These are phyloP conservation scores for Talaromyces sp. DNA, from an alignment of 2,329 filamentous ascomycete genomes.

Conservation along the genomic window DNA sequence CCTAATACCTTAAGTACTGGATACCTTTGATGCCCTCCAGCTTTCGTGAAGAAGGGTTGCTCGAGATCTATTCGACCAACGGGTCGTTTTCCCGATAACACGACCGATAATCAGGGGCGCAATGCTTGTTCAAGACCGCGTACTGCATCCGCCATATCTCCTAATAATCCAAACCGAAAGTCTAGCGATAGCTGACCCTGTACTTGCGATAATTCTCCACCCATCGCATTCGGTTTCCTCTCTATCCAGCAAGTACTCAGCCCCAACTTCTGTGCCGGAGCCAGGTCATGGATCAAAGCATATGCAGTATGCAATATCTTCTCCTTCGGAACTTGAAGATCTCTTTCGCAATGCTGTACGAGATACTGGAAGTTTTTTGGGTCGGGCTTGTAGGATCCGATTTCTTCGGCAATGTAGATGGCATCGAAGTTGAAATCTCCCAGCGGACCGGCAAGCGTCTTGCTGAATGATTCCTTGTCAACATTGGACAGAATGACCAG, in stretches of 20 bases:
- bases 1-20: too few species aligned
- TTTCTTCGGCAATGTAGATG: slow-evolving; percentile 9
- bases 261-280: slow-evolving; percentile 1
- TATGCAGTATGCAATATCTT: slow-evolving; percentile 11
- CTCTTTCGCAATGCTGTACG: not conserved
- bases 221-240: slow-evolving; percentile 5
- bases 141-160: slow-evolving; percentile 5
- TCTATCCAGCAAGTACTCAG: slow-evolving; percentile 10
- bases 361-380: slow-evolving; percentile 9
- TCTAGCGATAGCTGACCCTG: slow-evolving; percentile 12
- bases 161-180: slow-evolving; percentile 9
- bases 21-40: too few species aligned
- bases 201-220: slow-evolving; percentile 4
- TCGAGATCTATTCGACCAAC: too few species aligned
- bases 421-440: slow-evolving; percentile 11
- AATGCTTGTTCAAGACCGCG: not conserved
- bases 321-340: slow-evolving; percentile 6
- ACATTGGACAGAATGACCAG: slow-evolving; percentile 13
- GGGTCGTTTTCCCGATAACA: too few species aligned
- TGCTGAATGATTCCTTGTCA: slow-evolving; percentile 10
- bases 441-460: slow-evolving; percentile 6
- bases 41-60: too few species aligned
- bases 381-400: slow-evolving; percentile 11
- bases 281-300: slow-evolving; percentile 6
- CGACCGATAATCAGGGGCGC: not conserved